Evolutionary conservation across 768 basidiomycete species (phyloP), one percentile per base, ranked within the genome.

Genomic region (Leccinum pellstonianum): DNA sequence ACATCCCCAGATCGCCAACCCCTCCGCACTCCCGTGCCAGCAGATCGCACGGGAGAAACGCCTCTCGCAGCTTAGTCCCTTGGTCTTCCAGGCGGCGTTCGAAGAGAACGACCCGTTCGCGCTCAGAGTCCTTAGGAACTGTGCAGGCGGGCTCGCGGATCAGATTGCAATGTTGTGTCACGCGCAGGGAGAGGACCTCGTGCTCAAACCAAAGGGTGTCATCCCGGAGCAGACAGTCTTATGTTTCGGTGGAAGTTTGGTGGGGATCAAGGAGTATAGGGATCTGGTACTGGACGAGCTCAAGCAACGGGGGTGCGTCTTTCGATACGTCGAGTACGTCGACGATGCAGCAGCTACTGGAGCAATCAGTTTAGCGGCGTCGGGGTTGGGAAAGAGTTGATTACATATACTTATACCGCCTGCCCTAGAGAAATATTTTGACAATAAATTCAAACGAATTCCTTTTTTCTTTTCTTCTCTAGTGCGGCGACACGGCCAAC

Each of bases 401-500:
- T 19, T 21, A 12, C 19, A 47, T 12, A 12, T 6, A 43, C 8
- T 2, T 29, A 29, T 29, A 29, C 29, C 29, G 29, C 70, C 63
- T 69, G 55, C 63, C 62, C 62, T 67, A 70, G 58, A 41, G 48
- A 12, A n/a, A 62, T 59, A 47, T 66, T 66, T 52, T 33, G 10
- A 10, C 12, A 56, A 59, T 61, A 21, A 60, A 62, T 52, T 12
- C 21, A 12, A 15, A n/a, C 10, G 1, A 25, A 17, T 4, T 0
- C 12, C 4, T 9, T 46, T 31, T 50, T 27, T 50, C 23, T 8
- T 37, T 52, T 43, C 64, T 61, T 70, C 74, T 68, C 75, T 77
- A 79, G 90, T 92, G 90, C 90, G 90, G 90, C 90, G 79, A 80
- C 90, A 85, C 87, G 86, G 84, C 84, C 81, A 82, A 65, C 73